Base-by-base conservation (phyloP, 805 yeast species). In the Cyberlindnera suaveolens region DNA sequence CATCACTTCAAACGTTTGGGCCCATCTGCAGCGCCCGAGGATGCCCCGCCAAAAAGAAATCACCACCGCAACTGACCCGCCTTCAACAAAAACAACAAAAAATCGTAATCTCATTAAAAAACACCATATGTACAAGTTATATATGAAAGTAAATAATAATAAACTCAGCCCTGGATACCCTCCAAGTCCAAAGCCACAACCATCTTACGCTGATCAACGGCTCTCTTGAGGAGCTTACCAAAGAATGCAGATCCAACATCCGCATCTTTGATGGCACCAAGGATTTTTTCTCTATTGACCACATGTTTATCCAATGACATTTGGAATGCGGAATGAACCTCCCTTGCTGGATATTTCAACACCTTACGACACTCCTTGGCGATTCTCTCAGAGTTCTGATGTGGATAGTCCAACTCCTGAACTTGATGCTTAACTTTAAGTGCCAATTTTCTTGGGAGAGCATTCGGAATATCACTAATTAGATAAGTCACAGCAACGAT, bases 341-440 rank as follows among this genome's bases (percentile, higher is more conserved):
- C 96, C 50, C 88, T 79, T 0, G 86, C 74, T 6, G 98, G 98
- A 56, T 73, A 81, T 55, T 76, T 78, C 54, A 93, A 69, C 2
- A 93, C 96, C 52, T 79, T 79, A 26, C 93, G 72, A 45, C 88
- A 85, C 58, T 91, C 98, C 51, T 77, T 79, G 0, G 95, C 72
- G 7, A 93, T 76, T 47, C 99, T 72, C 38, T 73, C 75, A 1
- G 96, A 80, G 59, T 90, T 91, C 36, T 70, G 54, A 52, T 85
- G 93, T 11, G 85, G 80, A 55, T 89, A 93, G 47, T 90, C 96
- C 52, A 80, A 63, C 14, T 74, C 76, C 34, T 70, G 70, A 30
- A 93, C 68, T 54, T 82, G 84, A 6, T 58, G 58, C 49, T 75
- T 76, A 51, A 91, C 75, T 62, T 85, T 87, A 38, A 73, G 70